These are phyloP conservation scores for Olyra latifolia DNA, from an alignment of 176 grass and related monocot genomes.

Conservation along the genomic window DNA sequence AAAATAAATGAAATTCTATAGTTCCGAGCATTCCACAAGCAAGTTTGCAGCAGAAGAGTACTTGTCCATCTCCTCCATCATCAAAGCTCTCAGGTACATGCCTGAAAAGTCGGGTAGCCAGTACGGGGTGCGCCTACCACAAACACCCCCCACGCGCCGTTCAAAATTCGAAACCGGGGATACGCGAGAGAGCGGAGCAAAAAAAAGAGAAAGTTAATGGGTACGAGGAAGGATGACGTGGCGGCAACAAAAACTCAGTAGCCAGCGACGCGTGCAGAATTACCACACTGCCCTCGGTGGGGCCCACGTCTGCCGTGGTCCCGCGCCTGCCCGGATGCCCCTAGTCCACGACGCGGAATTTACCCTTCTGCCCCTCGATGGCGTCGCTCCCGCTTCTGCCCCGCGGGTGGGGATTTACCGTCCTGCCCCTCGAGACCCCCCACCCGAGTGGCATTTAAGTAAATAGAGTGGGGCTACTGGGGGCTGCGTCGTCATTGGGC, in stretches of 20 bases:
- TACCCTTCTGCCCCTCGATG: conserved; percentile 33
- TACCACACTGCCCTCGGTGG: conserved; percentile 39
- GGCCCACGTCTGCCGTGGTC: conserved; percentile 1
- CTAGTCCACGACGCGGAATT: neutral
- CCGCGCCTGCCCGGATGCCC: conserved; percentile 29
- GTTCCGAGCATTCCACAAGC: rapidly evolving
- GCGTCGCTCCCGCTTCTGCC: too few relatives aligned
- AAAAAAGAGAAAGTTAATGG: too few relatives aligned
- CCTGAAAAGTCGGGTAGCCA: too few relatives aligned
- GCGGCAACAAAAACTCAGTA: conserved; percentile 12
- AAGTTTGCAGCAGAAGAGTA: neutral
- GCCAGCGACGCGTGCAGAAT: conserved; percentile 3
- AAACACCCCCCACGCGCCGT: too few relatives aligned
- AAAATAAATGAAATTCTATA: neutral
- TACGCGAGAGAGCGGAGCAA: too few relatives aligned
- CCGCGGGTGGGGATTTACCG: neutral
- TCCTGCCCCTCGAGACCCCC: neutral
- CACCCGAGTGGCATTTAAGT: neutral
- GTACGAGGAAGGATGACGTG: conserved; percentile 94
- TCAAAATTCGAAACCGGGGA: too few relatives aligned
- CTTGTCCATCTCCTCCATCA: neutral
- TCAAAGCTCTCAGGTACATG: neutral
- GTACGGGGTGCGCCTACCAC: too few relatives aligned
- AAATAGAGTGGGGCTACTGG: neutral
- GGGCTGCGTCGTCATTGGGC: neutral